phyloP scores from a whole-genome alignment of 345 rosid genomes.

The Acer campestre region DNA sequence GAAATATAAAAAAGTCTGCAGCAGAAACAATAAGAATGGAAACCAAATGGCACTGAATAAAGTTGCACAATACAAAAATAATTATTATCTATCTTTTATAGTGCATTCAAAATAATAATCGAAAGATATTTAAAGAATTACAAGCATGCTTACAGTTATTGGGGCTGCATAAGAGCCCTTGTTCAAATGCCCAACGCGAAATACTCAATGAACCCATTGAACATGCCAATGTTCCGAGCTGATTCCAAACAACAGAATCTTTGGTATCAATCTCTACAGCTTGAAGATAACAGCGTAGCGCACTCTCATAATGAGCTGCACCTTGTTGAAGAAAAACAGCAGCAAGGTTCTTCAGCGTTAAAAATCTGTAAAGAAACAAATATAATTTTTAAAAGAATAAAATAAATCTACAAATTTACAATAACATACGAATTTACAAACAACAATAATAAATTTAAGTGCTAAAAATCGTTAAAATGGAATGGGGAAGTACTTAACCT shows the following conservation, averaged over 20 bases:
- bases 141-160: slow-evolving; percentile 70
- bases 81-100: slow-evolving; percentile 1
- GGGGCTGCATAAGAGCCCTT: slow-evolving; percentile 97
- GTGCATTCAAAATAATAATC: background rate
- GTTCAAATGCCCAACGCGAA: slow-evolving; percentile 99
- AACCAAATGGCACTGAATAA: background rate
- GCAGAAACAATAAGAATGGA: background rate
- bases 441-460: background rate
- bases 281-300: slow-evolving; percentile 90
- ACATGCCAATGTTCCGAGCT: slow-evolving; percentile 95
- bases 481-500: slow-evolving; percentile 48
- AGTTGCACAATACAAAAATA: background rate
- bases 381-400: background rate
- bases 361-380: slow-evolving; percentile 61
- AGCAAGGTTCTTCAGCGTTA: slow-evolving; percentile 93
- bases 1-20: slow-evolving; percentile 14
- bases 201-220: slow-evolving; percentile 88
- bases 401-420: slow-evolving; percentile 5
- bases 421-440: background rate
- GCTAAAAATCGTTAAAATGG: background rate
- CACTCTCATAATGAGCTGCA: slow-evolving; percentile 74
- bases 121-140: background rate
- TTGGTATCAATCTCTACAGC: slow-evolving; percentile 96
- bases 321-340: slow-evolving; percentile 91
- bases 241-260: slow-evolving; percentile 98